phyloP scores from a whole-genome alignment of 257 asterid genomes.

The Cinchona pubescens region DNA sequence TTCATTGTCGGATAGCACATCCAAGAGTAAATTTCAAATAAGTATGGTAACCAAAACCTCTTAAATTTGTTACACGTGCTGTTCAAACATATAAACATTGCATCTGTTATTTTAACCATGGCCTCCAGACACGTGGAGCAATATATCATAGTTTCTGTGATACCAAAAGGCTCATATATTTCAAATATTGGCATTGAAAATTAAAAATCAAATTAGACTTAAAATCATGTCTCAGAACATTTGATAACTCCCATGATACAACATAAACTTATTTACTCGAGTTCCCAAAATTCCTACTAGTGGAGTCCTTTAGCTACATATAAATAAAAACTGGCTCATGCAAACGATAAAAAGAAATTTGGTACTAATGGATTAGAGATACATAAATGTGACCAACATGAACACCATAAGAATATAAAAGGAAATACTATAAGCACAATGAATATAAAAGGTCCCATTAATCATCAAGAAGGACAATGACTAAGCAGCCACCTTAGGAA shows the following conservation, averaged over 20 bases:
- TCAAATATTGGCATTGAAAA: neutral
- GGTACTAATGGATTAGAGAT: neutral
- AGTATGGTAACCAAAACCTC: neutral
- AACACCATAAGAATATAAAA: neutral
- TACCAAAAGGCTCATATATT: neutral
- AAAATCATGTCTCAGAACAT: neutral
- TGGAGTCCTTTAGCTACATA: neutral
- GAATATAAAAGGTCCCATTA: neutral
- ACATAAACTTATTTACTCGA: neutral
- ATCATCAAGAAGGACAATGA: neutral
- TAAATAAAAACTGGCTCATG: neutral
- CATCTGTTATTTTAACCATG: neutral
- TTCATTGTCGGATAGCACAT: neutral
- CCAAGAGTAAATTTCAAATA: neutral
- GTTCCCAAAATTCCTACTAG: too few species aligned
- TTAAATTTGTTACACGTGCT: too few species aligned
- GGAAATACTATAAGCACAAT: neutral
- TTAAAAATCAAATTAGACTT: neutral
- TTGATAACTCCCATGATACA: neutral
- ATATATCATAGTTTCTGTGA: neutral
- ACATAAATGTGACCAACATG: neutral
- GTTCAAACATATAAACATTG: neutral
- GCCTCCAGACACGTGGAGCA: neutral
- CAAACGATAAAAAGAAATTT: neutral
- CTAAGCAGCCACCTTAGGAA: neutral